Base-by-base conservation (phyloP, 768 basidiomycete species). In the Mycena albidolilacea region DNA sequence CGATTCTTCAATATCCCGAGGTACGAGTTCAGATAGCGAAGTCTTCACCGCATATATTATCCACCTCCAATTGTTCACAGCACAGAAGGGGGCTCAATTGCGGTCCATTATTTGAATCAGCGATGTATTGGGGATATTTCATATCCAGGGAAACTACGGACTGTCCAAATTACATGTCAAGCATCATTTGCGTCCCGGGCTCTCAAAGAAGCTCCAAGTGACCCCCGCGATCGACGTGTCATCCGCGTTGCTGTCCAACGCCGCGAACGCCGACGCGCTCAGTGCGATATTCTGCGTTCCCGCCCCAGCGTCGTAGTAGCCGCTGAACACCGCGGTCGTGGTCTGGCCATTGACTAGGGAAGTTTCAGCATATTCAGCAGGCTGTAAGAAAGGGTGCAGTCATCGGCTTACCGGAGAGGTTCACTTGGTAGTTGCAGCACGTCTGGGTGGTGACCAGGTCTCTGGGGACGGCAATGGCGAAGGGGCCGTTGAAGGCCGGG, bases 261-360 rank as follows among this genome's bases (percentile, higher is more conserved):
- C 50, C 0, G 21, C 64, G 30, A 71, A 71, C 0, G 70, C 64
- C 12, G 3, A 7, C 11, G 50, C 11, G 37, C 64, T 71, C 35
- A 71, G 64, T 35, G 58, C 64, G 23, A 67, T 38, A 21, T 71
- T 39, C 50, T 71, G 43, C 1, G 70, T 67, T 5, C 70, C 70
- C 0, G 48, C 59, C 8, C 70, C 70, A 5, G 48, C 64, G 12
- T 52, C 43, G 17, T 66, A 71, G 38, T 55, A 38, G 23, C 59
- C 70, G 59, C 58, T 71, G 59, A 71, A 71, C 3, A 71, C 60
- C 11, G 70, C 70, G 1, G 58, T 23, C 3, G n/a, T 21, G 60
- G 37, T 71, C 44, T 65, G 11, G 35, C 39, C 70, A 5, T 30
- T 5, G 48, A 43, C 65, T 71, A 37, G 5, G 23, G 44, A 17